Evolutionary conservation across 1,139 yeast genomes (phyloP), one percentile per base, ranked within the genome.

Genomic region (Entelexis sorbosivorans): DNA sequence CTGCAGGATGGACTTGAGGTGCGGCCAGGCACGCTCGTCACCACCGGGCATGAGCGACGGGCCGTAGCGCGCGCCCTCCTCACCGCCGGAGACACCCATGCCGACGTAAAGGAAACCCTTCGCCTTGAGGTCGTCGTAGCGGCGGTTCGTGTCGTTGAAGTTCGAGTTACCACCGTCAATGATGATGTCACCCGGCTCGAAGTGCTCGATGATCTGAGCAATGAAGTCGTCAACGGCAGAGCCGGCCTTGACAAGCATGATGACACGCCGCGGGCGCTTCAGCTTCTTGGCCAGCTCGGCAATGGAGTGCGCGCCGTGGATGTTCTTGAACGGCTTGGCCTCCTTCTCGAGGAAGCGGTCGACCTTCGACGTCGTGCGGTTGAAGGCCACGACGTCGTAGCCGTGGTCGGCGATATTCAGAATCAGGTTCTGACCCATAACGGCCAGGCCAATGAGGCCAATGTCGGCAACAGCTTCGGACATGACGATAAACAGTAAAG

Each of bases 1-100:
- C 76, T 91, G 98, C 88, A 91, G 89, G 66, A 91, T 91, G 57
- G 79, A 82, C 80, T 91, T 91, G 68, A 91, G 84, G 73, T 87
- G 94, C 61, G 97, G 97, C 98, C 98, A 91, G 60, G 98, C 98
- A 65, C 85, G 96, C 62, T 76, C 78, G 69, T 88, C 85, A 69
- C 98, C 98, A 81, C 98, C 98, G 63, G 98, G 98, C 98, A 91
- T 91, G 73, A 91, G 79, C 59, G 97, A 89, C 58, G 98, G 98
- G 68, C 98, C 98, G 72, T 85, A 79, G 76, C 98, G 87, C 65
- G 98, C 98, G 79, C 98, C 98, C 72, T 91, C 98, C 75, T 91
- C 98, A 77, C 98, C 98, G 74, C 98, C 98, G 64, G 97, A 91
- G 60, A 91, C 98, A 83, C 98, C 98, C 59, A 96, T 87, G 65